These are phyloP conservation scores for Aureobasidium lini DNA, from an alignment of 2,329 filamentous ascomycete genomes.

Conservation along the genomic window DNA sequence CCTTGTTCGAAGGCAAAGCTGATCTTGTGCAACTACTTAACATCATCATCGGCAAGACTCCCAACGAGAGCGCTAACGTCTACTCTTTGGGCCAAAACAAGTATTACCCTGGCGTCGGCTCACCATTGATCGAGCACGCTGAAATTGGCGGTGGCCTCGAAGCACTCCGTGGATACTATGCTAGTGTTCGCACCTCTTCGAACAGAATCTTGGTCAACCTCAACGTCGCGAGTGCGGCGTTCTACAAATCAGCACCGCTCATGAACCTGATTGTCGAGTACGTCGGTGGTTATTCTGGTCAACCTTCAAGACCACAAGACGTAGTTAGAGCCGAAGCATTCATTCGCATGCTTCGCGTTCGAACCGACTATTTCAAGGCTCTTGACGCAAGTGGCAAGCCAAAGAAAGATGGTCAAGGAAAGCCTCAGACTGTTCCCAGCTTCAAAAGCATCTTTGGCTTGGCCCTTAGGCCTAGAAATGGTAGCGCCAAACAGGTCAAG, in stretches of 20 bases:
- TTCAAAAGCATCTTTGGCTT: constrained; percentile 42
- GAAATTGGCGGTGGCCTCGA: constrained; percentile 46
- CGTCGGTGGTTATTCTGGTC: constrained; percentile 16
- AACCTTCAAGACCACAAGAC: background rate
- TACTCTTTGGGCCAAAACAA: constrained; percentile 47
- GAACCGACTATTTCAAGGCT: constrained; percentile 30
- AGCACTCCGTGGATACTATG: constrained; percentile 54
- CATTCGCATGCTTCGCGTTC: constrained; percentile 36
- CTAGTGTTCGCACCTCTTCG: constrained; percentile 53
- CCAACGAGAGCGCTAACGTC: constrained; percentile 35
- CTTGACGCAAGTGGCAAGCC: constrained; percentile 4
- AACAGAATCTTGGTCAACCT: constrained; percentile 54
- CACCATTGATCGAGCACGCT: constrained; percentile 26
- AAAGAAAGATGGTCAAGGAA: constrained; percentile 27
- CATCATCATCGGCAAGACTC: constrained; percentile 45
- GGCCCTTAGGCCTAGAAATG: constrained; percentile 28
- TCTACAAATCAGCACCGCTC: constrained; percentile 39
- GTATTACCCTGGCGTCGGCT: constrained; percentile 38
- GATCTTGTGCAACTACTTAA: constrained; percentile 53
- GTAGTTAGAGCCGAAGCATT: constrained; percentile 25
- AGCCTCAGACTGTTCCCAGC: background rate
- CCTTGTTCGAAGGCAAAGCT: constrained; percentile 36
- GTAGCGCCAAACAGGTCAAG: constrained; percentile 42
- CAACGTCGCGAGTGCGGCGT: constrained; percentile 54
- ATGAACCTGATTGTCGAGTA: constrained; percentile 30